Conservation (phyloP, 768 basidiomycete species). For the Termitomyces eurrhizus region DNA sequence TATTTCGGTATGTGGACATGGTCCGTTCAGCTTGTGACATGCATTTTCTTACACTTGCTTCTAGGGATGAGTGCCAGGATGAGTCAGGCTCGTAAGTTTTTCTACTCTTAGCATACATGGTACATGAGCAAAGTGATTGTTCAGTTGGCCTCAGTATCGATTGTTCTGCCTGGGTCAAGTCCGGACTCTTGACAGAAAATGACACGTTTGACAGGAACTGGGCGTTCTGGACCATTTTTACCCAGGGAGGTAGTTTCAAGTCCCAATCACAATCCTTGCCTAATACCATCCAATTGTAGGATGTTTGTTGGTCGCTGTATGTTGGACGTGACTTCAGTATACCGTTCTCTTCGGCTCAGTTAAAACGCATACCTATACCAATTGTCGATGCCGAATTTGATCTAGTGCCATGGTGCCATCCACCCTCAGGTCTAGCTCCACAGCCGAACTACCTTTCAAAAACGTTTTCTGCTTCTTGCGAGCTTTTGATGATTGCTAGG, state of each 20-base stretch:
- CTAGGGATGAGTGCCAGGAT: conserved; percentile 57
- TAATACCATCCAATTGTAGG: conserved; percentile 27
- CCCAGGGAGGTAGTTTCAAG: conserved; percentile 32
- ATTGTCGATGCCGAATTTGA: conserved; percentile 49
- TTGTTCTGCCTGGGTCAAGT: conserved; percentile 52
- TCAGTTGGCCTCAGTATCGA: conserved; percentile 56
- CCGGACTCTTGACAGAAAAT: conserved; percentile 45
- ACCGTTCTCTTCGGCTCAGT: conserved; percentile 25
- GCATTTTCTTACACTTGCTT: not conserved
- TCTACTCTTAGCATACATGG: not conserved
- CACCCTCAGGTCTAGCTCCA: conserved; percentile 32
- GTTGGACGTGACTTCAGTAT: conserved; percentile 61
- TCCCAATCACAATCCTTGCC: not conserved
- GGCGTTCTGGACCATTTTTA: conserved; percentile 57
- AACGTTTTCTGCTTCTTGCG: conserved; percentile 46
- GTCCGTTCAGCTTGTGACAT: conserved; percentile 2
- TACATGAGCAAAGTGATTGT: not conserved
- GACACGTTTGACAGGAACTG: conserved; percentile 57
- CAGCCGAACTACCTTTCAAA: conserved; percentile 42
- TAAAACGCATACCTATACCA: conserved; percentile 39
- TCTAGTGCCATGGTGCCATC: conserved; percentile 40
- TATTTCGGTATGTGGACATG: conserved; percentile 38
- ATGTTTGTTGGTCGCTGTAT: conserved; percentile 63
- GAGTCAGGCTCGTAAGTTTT: conserved; percentile 51
- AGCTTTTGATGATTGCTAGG: conserved; percentile 44